Base-by-base conservation (phyloP, 2,329 filamentous ascomycete genomes). In the Drechslera avenae region DNA sequence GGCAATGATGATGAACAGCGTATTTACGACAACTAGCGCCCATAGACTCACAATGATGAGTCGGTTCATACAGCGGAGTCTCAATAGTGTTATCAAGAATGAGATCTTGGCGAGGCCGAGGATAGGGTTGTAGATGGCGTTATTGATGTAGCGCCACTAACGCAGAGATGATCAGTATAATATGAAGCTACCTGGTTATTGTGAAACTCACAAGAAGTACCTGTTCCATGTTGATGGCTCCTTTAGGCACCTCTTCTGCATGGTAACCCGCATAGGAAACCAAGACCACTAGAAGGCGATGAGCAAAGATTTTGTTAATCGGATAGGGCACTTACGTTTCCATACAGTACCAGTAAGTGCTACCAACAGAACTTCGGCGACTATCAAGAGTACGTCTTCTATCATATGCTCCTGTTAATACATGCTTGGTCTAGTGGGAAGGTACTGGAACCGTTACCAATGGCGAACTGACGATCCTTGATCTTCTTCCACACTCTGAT, bases 31-130 rank as follows among this genome's bases (percentile, higher is more conserved):
- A 16, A 56, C 42, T 18, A 53, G 18, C 1, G 32, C 32, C 50
- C 50, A 56, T 4, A 56, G 28, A n/a, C 44, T 42, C 17, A 26
- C 35, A 21, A 44, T 32, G n/a, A 53, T 53, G 4, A 42, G 33
- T 2, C 41, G 41, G 10, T 50, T 44, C 8, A 13, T 42, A 16
- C 31, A 52, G 9, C 41, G 37, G 7, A 56, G 33, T n/a, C 50
- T 49, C n/a, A 47, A 21, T 6, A 56, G 41, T 13, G 53, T 50
- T 13, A 50, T 43, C 17, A 56, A 13, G 23, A 56, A 56, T 13
- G 53, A 56, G 12, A 56, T 53, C 21, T 56, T 56, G 23, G 47
- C 44, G 3, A 56, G 28, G 13, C 41, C 50, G n/a, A 56, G 50
- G 12, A 52, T 47, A 5, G 39, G 46, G 14, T 53, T 53, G 39